A percentile compares a stretch with the other conserved stretches of the same genome.
Evolutionary conservation across 345 rosid genomes (phyloP).

Genomic region (Populus simonii): DNA sequence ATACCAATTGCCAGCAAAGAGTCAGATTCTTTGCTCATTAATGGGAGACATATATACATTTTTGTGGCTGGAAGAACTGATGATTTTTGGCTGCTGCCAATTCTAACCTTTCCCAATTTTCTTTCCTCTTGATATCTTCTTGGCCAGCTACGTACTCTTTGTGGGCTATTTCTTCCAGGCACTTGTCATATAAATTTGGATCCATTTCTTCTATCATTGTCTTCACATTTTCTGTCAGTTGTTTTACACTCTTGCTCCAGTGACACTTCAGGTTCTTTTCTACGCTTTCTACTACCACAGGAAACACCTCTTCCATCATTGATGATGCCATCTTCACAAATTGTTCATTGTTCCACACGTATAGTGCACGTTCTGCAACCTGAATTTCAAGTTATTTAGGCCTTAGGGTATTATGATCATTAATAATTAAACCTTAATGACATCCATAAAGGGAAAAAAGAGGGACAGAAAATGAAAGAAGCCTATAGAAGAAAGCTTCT

Average conservation of each 20-base stretch:
- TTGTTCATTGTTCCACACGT: conserved; percentile 59
- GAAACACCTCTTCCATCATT: conserved; percentile 53
- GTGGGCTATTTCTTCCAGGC: conserved; percentile 27
- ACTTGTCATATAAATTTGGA: conserved; percentile 35
- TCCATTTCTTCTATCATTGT: conserved; percentile 52
- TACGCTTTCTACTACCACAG: conserved; percentile 51
- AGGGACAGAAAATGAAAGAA: neutral
- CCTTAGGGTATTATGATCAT: neutral
- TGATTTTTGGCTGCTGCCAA: conserved; percentile 35
- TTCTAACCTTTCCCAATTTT: conserved; percentile 53
- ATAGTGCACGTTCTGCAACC: conserved; percentile 64
- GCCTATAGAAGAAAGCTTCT: neutral
- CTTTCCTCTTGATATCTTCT: conserved; percentile 37
- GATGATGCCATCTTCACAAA: conserved; percentile 56
- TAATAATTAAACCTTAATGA: neutral
- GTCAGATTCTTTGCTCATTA: conserved; percentile 4
- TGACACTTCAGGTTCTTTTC: conserved; percentile 56
- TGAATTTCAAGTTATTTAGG: conserved; percentile 5
- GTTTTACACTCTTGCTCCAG: conserved; percentile 64
- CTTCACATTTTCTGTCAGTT: conserved; percentile 52
- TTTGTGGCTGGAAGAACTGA: conserved; percentile 17
- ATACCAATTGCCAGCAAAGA: neutral
- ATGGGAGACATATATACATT: conserved; percentile 20
- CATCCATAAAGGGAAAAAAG: neutral
- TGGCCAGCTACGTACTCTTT: conserved; percentile 29